Conservation (phyloP, 2,329 filamentous ascomycete species). For the Macroventuria anomochaeta region DNA sequence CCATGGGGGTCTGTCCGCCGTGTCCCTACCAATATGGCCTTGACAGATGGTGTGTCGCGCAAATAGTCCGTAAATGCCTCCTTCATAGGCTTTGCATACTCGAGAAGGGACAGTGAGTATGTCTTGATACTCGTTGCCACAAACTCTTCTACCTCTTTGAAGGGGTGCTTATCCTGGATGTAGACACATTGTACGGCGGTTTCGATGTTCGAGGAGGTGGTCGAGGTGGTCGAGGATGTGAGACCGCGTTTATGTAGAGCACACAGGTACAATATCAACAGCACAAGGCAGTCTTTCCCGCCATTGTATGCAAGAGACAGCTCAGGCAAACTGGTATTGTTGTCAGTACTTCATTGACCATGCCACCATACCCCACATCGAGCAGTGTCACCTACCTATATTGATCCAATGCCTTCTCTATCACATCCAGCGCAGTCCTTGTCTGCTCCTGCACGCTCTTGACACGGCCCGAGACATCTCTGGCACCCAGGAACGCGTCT, state of each 20-base stretch:
- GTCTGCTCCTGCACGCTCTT: constrained; percentile 76
- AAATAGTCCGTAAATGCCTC: constrained; percentile 81
- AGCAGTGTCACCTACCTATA: constrained; percentile 67
- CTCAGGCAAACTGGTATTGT: constrained; percentile 67
- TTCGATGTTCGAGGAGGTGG: constrained; percentile 30
- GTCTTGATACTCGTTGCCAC: constrained; percentile 68
- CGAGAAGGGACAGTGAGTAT: constrained; percentile 78
- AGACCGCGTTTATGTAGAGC: constrained; percentile 55
- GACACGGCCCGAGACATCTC: constrained; percentile 64
- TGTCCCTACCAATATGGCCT: constrained; percentile 86
- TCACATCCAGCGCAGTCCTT: constrained; percentile 72
- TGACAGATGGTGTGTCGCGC: constrained; percentile 66
- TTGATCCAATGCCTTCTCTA: constrained; percentile 74
- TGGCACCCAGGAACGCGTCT: constrained; percentile 68
- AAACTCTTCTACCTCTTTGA: constrained; percentile 84
- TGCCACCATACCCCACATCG: constrained; percentile 3
- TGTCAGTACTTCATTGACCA: constrained; percentile 24
- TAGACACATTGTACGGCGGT: constrained; percentile 79
- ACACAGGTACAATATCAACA: constrained; percentile 85
- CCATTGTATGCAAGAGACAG: constrained; percentile 95
- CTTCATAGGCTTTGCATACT: constrained; percentile 81
- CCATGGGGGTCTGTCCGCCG: constrained; percentile 92
- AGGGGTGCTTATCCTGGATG: constrained; percentile 83
- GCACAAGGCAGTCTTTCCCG: constrained; percentile 95
- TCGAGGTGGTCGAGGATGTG: constrained; percentile 28